Conservation (phyloP, 306 rosid species). For the Prunus mira region DNA sequence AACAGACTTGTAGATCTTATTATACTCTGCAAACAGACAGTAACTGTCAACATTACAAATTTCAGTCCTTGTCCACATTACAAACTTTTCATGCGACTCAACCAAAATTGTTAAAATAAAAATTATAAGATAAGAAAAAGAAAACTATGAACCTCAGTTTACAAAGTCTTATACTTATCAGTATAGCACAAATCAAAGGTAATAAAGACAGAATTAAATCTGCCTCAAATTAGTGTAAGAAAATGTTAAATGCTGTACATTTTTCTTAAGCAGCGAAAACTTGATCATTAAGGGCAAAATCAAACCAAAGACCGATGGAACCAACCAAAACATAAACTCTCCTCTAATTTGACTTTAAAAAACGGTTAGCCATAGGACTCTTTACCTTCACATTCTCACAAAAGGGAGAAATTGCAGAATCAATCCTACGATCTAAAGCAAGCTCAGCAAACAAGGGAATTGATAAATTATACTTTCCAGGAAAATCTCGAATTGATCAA, state of each 20-base stretch:
- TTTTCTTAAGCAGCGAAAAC: neutral
- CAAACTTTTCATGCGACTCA: constrained; percentile 2
- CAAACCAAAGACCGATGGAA: neutral
- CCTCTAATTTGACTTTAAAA: neutral
- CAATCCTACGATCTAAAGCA: neutral
- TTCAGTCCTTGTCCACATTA: constrained; percentile 3
- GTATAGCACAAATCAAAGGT: neutral
- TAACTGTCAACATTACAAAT: constrained; percentile 21
- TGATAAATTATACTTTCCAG: constrained; percentile 3
- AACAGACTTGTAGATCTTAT: constrained; percentile 18
- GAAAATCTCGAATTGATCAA: constrained; percentile 4
- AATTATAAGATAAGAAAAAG: neutral
- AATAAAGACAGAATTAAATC: neutral
- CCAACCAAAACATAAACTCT: neutral
- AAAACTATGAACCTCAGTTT: neutral
- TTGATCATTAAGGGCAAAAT: neutral
- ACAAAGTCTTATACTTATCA: neutral
- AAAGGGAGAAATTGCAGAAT: neutral
- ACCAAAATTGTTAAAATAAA: neutral
- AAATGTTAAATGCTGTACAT: neutral
- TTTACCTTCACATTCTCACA: too few species aligned
- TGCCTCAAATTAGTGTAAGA: neutral
- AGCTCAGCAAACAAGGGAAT: neutral
- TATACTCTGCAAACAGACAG: constrained; percentile 21
- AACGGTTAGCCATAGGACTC: neutral